Percentiles rank a stretch among this genome's conserved stretches.
Evolutionary conservation across 169 alveolate genomes (phyloP).

Genomic region (Toxoplasma gondii): DNA sequence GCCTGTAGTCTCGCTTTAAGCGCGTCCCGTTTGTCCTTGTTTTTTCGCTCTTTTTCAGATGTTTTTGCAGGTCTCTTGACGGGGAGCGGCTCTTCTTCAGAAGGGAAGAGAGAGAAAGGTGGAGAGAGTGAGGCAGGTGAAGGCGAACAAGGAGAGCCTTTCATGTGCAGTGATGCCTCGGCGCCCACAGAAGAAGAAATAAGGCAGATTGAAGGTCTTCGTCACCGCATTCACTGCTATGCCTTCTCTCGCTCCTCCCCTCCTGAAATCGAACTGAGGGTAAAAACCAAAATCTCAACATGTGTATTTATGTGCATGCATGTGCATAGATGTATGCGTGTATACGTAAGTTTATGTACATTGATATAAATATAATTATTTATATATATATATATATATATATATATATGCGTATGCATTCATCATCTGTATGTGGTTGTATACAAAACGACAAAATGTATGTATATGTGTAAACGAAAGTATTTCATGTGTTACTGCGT

Average conservation of each 20-base stretch:
- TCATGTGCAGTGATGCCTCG: too few species aligned
- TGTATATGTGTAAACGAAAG: too few species aligned
- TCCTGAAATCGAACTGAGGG: conserved; percentile 60
- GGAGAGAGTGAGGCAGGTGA: not conserved
- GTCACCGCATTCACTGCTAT: conserved; percentile 69
- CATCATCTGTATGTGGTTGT: too few species aligned
- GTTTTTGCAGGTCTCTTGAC: conserved; percentile 51
- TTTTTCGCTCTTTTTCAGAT: not conserved
- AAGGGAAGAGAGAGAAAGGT: not conserved
- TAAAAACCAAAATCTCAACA: not conserved
- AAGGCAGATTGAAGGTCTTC: not conserved
- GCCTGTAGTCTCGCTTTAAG: not conserved
- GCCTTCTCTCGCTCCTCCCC: conserved; percentile 59
- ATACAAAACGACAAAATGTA: too few species aligned
- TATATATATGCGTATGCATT: not conserved
- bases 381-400: not conserved
- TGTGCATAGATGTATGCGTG: not conserved
- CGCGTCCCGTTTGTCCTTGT: too few species aligned
- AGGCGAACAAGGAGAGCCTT: too few species aligned
- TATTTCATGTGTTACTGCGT: too few species aligned
- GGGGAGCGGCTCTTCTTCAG: not conserved
- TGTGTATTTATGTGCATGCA: not conserved
- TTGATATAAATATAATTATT: not conserved
- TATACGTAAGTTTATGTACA: not conserved
- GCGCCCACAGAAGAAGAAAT: not conserved